Evolutionary conservation across 768 basidiomycete genomes (phyloP).

Genomic region (Russula earlei): DNA sequence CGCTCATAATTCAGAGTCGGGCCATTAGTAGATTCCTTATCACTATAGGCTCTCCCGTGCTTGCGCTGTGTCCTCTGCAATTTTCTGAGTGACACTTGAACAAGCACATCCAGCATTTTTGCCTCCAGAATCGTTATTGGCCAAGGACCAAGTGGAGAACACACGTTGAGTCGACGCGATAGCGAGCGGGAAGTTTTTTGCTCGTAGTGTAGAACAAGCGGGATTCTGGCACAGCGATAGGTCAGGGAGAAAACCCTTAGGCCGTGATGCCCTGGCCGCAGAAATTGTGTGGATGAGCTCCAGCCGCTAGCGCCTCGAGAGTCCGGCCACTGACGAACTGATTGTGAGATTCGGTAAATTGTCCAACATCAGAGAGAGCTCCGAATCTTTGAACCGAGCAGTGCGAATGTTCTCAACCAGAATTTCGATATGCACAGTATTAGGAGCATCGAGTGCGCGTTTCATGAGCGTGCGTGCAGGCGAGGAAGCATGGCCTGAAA

Average conservation of each 20-base stretch:
- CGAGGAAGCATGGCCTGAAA: too few species aligned
- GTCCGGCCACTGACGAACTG: slow-evolving; percentile 84
- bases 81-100: slow-evolving; percentile 9
- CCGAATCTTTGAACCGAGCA: too few species aligned
- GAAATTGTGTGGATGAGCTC: slow-evolving; percentile 71
- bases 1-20: slow-evolving; percentile 26
- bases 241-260: background rate
- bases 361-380: too few species aligned
- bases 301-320: slow-evolving; percentile 74
- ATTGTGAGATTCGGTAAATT: too few species aligned
- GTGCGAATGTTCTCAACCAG: too few species aligned
- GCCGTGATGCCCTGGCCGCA: slow-evolving; percentile 54
- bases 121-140: background rate
- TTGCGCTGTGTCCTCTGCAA: slow-evolving; percentile 16
- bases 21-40: background rate
- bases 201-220: background rate
- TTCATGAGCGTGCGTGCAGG: too few species aligned
- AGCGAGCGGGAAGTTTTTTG: background rate
- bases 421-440: too few species aligned
- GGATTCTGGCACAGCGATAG: background rate
- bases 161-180: background rate
- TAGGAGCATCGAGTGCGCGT: too few species aligned
- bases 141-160: background rate
- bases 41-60: slow-evolving; percentile 7
- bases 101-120: background rate